Percentiles rank a stretch among this genome's conserved stretches.
Evolutionary conservation across 2,329 filamentous ascomycete genomes (phyloP).

Genomic region (Verticillium tricorpus): DNA sequence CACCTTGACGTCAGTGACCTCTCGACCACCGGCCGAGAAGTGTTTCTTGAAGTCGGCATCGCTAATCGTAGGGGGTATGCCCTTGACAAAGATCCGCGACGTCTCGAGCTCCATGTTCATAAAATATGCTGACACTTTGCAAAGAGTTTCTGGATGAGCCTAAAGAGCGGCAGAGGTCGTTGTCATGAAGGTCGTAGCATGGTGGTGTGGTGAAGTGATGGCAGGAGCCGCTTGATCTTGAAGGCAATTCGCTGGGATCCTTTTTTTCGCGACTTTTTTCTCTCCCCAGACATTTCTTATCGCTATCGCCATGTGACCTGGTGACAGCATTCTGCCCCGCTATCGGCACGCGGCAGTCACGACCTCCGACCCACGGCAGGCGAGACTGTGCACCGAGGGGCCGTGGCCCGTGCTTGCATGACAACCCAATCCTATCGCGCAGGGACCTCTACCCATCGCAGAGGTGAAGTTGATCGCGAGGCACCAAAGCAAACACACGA

Average conservation of each 20-base stretch:
- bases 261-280: conserved; percentile 3
- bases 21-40: conserved; percentile 67
- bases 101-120: conserved; percentile 32
- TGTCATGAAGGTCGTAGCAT: not conserved
- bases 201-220: not conserved
- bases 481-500: not conserved
- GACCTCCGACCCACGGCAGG: not conserved
- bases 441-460: not conserved
- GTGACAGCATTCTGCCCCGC: not conserved
- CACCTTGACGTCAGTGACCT: conserved; percentile 88
- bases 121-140: not conserved
- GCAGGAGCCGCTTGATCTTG: not conserved
- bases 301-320: conserved; percentile 2
- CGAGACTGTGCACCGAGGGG: not conserved
- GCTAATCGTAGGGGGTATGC: conserved; percentile 78
- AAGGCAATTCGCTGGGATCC: not conserved
- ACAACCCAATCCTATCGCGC: not conserved
- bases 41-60: conserved; percentile 85
- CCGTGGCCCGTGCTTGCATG: not conserved
- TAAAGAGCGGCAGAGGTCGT: not conserved
- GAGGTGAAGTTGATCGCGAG: not conserved
- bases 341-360: not conserved
- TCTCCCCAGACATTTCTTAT: not conserved
- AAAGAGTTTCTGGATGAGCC: not conserved
- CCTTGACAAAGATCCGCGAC: conserved; percentile 74